These are phyloP conservation scores for Botrytis fabae DNA, from an alignment of 2,329 filamentous ascomycete genomes.

Conservation along the genomic window DNA sequence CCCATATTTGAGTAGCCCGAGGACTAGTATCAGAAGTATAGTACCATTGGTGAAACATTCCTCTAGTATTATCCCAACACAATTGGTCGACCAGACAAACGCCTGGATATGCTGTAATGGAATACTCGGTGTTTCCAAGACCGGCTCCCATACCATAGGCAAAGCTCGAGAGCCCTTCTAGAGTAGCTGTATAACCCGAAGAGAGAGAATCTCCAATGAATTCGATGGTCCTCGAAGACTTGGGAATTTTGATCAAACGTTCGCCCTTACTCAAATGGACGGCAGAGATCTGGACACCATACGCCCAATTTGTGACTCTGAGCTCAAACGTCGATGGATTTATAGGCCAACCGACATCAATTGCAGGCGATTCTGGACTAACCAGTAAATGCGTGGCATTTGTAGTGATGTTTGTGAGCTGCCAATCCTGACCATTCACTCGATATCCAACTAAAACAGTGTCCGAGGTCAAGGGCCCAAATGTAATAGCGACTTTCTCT, in stretches of 20 bases:
- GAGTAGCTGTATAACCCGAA: constrained; percentile 57
- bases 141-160: constrained; percentile 57
- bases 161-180: constrained; percentile 58
- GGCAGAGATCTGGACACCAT: constrained; percentile 56
- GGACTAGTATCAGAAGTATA: constrained; percentile 53
- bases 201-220: constrained; percentile 53
- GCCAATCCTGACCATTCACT: constrained; percentile 59
- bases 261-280: constrained; percentile 51
- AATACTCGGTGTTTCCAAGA: constrained; percentile 58
- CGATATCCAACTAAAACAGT: constrained; percentile 56
- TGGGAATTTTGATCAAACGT: constrained; percentile 47
- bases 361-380: constrained; percentile 47
- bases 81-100: constrained; percentile 57
- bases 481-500: constrained; percentile 32
- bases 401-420: constrained; percentile 60
- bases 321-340: constrained; percentile 55
- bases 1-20: constrained; percentile 31
- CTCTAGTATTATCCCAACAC: constrained; percentile 55
- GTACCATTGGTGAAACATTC: constrained; percentile 58
- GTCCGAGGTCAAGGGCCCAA: constrained; percentile 37
- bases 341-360: constrained; percentile 47
- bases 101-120: constrained; percentile 58
- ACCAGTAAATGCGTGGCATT: constrained; percentile 57
- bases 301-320: constrained; percentile 61
- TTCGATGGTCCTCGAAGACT: constrained; percentile 44